Evolutionary conservation across 352 stramenopile species (phyloP), one percentile per base, ranked within the genome.

Genomic region (Phytophthora litchii): DNA sequence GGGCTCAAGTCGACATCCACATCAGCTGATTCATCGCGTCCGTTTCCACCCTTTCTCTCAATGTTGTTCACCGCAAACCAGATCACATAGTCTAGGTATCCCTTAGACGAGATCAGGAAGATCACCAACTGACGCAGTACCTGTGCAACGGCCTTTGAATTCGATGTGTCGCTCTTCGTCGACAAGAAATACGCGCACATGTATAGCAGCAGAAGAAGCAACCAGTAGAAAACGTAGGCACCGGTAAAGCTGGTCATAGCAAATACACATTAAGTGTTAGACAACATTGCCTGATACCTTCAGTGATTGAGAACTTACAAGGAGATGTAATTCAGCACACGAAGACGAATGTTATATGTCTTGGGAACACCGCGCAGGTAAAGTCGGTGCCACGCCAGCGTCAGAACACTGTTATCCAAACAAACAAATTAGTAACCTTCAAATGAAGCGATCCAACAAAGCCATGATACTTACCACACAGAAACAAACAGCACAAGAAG

Each of bases 31-130:
- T 91, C 80, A 19, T 89, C 52, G 11, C 65, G 66, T 49, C 64
- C 74, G 38, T 75, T 86, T 43, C 60, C 67, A 25, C 66, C 54
- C 6, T 82, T 70, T 47, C 81, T 71, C 50, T 95, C 80, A 32
- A 94, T 92, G 53, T 85, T 94, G 77, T 96, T 96, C 45, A 96
- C 84, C 14, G 83, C 86, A 37, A 96, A 96, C 87, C 87, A 96
- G 55, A 96, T 94, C 20, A 96, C 86, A 50, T 90, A 96, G 62
- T 96, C 86, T 29, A 94, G 52, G 50, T 94, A 96, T 3, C 85
- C 85, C 48, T 91, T 94, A 6, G 82, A 91, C 5, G 85, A 68
- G 49, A 96, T 92, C 0, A 94, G 60, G 54, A 96, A 96, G 3
- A 78, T 78, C 7, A 96, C 84, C 21, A 95, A 67, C 54, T 95